A percentile compares a stretch with the other conserved stretches of the same genome.
These are phyloP conservation scores for Acanthamoeba rhysodes DNA, from an alignment of 208 protist genomes.

Conservation along the genomic window DNA sequence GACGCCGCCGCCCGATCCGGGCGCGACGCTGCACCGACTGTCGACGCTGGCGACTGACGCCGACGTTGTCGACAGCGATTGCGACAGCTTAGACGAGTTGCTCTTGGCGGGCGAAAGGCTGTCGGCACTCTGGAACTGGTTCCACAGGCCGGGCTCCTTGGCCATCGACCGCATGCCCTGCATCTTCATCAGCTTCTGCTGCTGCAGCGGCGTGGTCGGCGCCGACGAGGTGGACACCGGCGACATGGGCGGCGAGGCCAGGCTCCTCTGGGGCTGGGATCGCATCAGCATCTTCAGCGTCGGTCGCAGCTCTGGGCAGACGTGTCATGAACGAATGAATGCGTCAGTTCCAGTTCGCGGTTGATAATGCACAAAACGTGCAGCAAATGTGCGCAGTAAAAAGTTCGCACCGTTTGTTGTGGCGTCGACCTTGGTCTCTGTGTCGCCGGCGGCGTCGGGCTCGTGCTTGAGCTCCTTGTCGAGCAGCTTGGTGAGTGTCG, in stretches of 20 bases:
- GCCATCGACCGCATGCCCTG: slow-evolving; percentile 14
- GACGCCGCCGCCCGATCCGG: slow-evolving; percentile 14
- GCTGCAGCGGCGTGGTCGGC: not conserved
- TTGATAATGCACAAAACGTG: not conserved
- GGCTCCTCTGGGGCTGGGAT: not conserved
- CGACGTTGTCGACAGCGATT: not conserved
- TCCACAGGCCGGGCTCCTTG: slow-evolving; percentile 12
- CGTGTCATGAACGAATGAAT: too few relatives aligned
- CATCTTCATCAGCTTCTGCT: slow-evolving; percentile 55
- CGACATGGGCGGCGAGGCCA: not conserved
- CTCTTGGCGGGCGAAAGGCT: not conserved
- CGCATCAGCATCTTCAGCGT: slow-evolving; percentile 37
- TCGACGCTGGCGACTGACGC: slow-evolving; percentile 9
- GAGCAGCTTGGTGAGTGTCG: slow-evolving; percentile 10
- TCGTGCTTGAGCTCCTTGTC: slow-evolving; percentile 40
- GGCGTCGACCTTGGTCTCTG: not conserved
- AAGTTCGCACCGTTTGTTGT: not conserved
- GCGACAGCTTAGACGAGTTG: not conserved
- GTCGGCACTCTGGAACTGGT: slow-evolving; percentile 36
- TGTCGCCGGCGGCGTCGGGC: not conserved
- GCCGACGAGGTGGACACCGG: not conserved
- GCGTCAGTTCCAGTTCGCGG: not conserved
- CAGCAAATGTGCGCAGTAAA: too few relatives aligned
- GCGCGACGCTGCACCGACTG: not conserved
- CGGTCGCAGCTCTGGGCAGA: not conserved